Evolutionary conservation across 257 asterid species (phyloP).

Genomic region (Gentiana straminea): DNA sequence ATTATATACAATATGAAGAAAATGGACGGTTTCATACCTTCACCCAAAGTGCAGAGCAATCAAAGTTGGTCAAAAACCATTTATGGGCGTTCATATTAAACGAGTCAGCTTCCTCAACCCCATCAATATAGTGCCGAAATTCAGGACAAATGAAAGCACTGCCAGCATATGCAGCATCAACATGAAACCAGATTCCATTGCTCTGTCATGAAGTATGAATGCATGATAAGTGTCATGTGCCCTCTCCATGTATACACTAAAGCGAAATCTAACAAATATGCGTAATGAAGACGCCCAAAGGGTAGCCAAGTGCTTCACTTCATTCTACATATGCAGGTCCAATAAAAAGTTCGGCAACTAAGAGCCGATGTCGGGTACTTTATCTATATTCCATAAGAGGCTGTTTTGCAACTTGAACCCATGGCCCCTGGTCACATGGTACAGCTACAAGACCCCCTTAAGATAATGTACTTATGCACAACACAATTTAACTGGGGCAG

Average conservation of each 20-base stretch:
- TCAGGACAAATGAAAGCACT: conserved; percentile 95
- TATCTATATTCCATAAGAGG: too few species aligned
- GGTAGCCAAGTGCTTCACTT: background rate
- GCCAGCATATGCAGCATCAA: conserved; percentile 99
- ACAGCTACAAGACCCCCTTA: too few species aligned
- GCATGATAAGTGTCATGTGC: conserved; percentile 9
- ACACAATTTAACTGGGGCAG: too few species aligned
- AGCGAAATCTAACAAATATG: background rate
- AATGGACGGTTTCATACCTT: too few species aligned
- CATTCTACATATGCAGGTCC: too few species aligned
- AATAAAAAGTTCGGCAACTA: too few species aligned
- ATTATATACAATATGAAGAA: too few species aligned
- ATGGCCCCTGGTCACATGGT: too few species aligned
- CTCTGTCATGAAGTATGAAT: conserved; percentile 34
- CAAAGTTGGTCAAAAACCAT: conserved; percentile 93
- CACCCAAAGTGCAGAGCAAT: conserved; percentile 94
- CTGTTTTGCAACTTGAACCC: too few species aligned
- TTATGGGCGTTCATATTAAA: conserved; percentile 97
- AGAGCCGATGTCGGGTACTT: too few species aligned
- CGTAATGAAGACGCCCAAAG: background rate
- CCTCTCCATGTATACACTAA: too few species aligned
- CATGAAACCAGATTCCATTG: conserved; percentile 77
- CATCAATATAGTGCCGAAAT: conserved; percentile 60
- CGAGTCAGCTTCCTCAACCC: conserved; percentile 77
- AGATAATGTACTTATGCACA: too few species aligned